These are phyloP conservation scores for Pelargonium australe DNA, from an alignment of 441 rosid species.

Conservation along the genomic window DNA sequence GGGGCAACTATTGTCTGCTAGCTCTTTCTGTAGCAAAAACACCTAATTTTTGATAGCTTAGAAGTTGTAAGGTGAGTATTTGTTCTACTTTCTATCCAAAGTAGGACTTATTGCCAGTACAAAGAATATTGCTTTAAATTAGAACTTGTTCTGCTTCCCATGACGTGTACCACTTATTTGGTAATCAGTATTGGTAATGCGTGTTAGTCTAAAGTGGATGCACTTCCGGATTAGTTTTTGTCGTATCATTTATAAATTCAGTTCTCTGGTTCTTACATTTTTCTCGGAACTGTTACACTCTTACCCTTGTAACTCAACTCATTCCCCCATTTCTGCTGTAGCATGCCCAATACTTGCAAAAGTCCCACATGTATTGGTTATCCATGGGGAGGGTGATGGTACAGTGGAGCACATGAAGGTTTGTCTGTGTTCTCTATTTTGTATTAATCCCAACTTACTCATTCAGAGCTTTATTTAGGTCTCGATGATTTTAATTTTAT, in stretches of 20 bases:
- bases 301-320: conserved; percentile 12
- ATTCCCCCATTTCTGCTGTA: conserved; percentile 27
- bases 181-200: not conserved
- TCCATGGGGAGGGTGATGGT: conserved; percentile 87
- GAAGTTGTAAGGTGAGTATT: too few species aligned
- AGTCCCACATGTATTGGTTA: conserved; percentile 69
- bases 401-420: conserved; percentile 76
- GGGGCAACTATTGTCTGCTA: too few species aligned
- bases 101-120: not conserved
- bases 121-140: not conserved
- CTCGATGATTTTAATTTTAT: conserved; percentile 5
- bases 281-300: conserved; percentile 12
- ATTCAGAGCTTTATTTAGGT: conserved; percentile 6
- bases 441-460: conserved; percentile 5
- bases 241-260: not conserved
- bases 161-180: not conserved
- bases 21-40: too few species aligned
- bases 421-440: conserved; percentile 15
- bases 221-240: not conserved
- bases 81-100: not conserved
- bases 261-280: not conserved
- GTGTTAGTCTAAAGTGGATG: not conserved
- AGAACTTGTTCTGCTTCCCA: not conserved
- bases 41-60: not conserved
- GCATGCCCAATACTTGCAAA: conserved; percentile 70